Evolutionary conservation across 345 rosid species (phyloP).

Genomic region (Linum tenue): DNA sequence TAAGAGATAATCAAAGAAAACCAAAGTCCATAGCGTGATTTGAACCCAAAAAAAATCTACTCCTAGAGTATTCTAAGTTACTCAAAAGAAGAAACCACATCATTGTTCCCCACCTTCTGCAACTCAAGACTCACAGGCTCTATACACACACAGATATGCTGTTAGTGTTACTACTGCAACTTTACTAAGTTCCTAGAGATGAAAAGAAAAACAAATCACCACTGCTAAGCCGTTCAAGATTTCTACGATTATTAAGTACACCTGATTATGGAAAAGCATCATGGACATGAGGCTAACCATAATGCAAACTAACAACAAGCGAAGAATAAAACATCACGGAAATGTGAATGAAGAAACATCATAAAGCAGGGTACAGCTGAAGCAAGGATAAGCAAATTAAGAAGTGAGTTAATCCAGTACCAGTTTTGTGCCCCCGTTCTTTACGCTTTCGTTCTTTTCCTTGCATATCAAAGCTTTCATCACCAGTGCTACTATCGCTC

Average conservation of each 20-base stretch:
- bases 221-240: neutral
- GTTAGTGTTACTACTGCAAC: too few relatives aligned
- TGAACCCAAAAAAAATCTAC: too few relatives aligned
- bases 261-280: neutral
- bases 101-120: too few relatives aligned
- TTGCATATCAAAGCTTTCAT: conserved; percentile 32
- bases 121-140: too few relatives aligned
- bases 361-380: neutral
- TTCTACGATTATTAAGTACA: neutral
- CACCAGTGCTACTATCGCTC: conserved; percentile 40
- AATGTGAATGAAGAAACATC: neutral
- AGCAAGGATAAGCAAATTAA: neutral
- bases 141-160: too few relatives aligned
- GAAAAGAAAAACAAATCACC: neutral
- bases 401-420: conserved; percentile 19
- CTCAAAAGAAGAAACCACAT: too few relatives aligned
- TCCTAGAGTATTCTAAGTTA: too few relatives aligned
- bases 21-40: neutral
- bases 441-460: conserved; percentile 36
- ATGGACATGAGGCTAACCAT: neutral
- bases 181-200: too few relatives aligned
- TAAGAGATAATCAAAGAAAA: neutral
- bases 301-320: neutral
- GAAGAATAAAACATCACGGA: neutral
- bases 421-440: conserved; percentile 36